Conservation (phyloP, 2,329 filamentous ascomycete genomes). For the Claviceps sorghi region DNA sequence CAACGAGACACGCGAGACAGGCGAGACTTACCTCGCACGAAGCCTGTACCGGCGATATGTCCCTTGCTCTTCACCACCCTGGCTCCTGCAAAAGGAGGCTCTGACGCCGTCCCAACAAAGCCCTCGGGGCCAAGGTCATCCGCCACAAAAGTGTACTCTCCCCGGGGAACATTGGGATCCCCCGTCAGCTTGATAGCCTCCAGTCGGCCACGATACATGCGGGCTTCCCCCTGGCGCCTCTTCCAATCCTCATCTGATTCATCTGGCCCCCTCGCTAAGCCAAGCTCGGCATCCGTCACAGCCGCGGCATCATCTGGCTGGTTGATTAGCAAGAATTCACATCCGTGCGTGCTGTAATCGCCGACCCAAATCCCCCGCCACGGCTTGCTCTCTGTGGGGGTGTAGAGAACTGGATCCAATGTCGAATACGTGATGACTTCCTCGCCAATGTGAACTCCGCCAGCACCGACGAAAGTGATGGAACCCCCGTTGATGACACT, state of each 20-base stretch:
- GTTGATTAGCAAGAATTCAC: conserved; percentile 71
- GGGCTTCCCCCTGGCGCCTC: conserved; percentile 28
- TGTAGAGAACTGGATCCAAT: conserved; percentile 60
- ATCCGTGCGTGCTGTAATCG: conserved; percentile 77
- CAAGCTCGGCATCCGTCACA: conserved; percentile 24
- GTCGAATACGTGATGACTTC: conserved; percentile 52
- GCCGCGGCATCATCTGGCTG: conserved; percentile 47
- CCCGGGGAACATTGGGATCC: conserved; percentile 77
- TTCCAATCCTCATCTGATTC: conserved; percentile 34
- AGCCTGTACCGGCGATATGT: conserved; percentile 63
- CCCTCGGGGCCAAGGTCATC: conserved; percentile 60
- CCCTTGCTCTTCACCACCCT: conserved; percentile 60
- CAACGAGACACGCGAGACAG: neutral
- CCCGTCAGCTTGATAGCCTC: conserved; percentile 86
- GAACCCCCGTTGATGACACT: neutral
- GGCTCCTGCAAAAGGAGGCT: conserved; percentile 57
- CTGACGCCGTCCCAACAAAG: conserved; percentile 46
- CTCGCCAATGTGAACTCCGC: conserved; percentile 37
- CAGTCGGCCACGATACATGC: conserved; percentile 50
- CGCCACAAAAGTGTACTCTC: conserved; percentile 68
- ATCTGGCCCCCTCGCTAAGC: conserved; percentile 21
- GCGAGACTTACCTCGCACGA: conserved; percentile 48
- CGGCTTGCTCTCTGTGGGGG: conserved; percentile 62
- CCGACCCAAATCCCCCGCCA: conserved; percentile 88
- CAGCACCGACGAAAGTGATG: conserved; percentile 8